Conservation (phyloP, 139 green algal species). For the Coccomyxa sp. region DNA sequence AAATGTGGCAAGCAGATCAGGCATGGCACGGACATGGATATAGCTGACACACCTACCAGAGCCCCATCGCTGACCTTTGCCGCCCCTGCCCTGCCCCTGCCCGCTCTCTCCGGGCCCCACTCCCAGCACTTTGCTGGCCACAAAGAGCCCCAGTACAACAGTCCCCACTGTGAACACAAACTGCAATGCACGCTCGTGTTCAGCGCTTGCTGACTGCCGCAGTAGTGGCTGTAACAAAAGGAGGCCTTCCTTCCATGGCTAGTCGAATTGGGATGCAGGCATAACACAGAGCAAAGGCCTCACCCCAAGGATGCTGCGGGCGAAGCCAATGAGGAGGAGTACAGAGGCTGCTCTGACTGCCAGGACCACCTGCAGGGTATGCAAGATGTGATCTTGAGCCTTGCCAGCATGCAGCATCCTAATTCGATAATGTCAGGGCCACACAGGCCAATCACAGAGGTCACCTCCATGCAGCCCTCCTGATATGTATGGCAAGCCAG, state of each 20-base stretch:
- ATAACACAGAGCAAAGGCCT: not conserved
- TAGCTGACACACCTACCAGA: constrained; percentile 1
- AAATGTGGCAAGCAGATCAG: too few relatives aligned
- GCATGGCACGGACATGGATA: too few relatives aligned
- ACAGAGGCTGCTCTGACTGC: constrained; percentile 34
- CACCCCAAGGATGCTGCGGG: constrained; percentile 41
- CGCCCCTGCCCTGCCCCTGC: not conserved
- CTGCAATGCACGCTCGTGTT: constrained; percentile 12
- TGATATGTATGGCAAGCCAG: too few relatives aligned
- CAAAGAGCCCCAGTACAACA: constrained; percentile 31
- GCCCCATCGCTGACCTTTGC: not conserved
- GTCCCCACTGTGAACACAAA: constrained; percentile 37
- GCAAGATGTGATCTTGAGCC: not conserved
- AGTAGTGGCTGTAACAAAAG: not conserved
- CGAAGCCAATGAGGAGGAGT: constrained; percentile 37
- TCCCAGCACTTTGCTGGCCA: constrained; percentile 29
- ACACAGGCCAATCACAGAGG: too few relatives aligned
- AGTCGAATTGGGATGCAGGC: not conserved
- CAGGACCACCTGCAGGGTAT: constrained; percentile 22
- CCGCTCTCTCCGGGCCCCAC: constrained; percentile 13
- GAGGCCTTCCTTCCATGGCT: not conserved
- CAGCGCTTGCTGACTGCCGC: not conserved
- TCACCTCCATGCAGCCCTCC: too few relatives aligned
- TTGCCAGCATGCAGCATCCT: not conserved
- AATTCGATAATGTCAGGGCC: not conserved